Evolutionary conservation across 2,329 filamentous ascomycete species (phyloP), one percentile per base, ranked within the genome.

Genomic region (Thyridium curvatum): DNA sequence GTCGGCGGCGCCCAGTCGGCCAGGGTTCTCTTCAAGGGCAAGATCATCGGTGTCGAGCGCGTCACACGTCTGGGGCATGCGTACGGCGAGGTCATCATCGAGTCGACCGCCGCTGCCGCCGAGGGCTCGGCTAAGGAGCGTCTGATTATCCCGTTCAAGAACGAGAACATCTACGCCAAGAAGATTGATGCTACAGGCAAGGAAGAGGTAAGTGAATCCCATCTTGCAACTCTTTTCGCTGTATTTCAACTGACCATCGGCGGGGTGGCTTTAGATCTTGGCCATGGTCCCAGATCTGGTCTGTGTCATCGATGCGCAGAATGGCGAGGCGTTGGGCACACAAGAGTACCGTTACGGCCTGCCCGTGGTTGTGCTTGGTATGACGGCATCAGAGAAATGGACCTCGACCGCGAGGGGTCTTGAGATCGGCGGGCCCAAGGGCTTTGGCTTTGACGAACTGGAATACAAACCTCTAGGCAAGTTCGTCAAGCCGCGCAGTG

Each of bases 141-240:
- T 21, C 59, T 84, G 52, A 80, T 75, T 52, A 79, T 86, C 35
- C 80, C 81, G 0, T 85, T 85, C 64, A 84, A 84, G 60, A 86
- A 86, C 55, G 81, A 86, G 52, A 86, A 85, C 49, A 81, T 86
- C 33, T 74, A 73, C n/a, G 80, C 74, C 0, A 52, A 45, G 4
- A 60, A 62, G 32, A 59, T 64, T 18, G 56, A 66, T 26, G 56
- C 26, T 5, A 8, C 18, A n/a, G 34, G 34, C 18, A 29, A 14
- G 5, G 34, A 35, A 35, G 18, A 45, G 35, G 51, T 48, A 42
- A 14, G 28, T 18, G 9, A n/a, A 14, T 21, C 12, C n/a, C 13
- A 8, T 26, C 6, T 10, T 30, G 35, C 34, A 12, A 8, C 4
- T 14, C 8, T 21, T 21, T 9, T 30, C n/a, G 21, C 21, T 6